These are phyloP conservation scores for Salix exigua DNA, from an alignment of 345 rosid genomes.

Conservation along the genomic window DNA sequence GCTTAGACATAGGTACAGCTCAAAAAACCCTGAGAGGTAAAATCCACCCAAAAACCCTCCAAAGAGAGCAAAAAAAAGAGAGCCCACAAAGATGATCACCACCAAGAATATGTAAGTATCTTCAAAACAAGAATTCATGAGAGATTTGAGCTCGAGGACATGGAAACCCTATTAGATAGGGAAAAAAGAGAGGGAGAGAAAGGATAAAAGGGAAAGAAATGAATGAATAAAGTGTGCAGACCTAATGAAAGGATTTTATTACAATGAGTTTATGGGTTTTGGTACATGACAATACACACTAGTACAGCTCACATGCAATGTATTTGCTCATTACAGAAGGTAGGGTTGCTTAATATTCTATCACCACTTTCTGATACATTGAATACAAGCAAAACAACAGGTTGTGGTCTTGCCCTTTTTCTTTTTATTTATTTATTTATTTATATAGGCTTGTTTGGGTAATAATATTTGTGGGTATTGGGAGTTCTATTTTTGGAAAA, in stretches of 20 bases:
- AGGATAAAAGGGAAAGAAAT: neutral
- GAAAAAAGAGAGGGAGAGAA: slow-evolving; percentile 45
- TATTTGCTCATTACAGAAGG: slow-evolving; percentile 32
- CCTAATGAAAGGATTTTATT: slow-evolving; percentile 11
- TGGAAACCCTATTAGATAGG: slow-evolving; percentile 79
- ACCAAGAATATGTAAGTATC: slow-evolving; percentile 9
- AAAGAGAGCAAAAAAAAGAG: slow-evolving; percentile 75
- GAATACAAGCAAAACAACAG: slow-evolving; percentile 30
- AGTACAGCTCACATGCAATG: slow-evolving; percentile 57
- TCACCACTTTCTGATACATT: slow-evolving; percentile 1
- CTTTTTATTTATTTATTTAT: neutral
- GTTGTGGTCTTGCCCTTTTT: neutral
- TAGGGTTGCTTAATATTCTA: slow-evolving; percentile 37
- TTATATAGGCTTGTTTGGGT: neutral
- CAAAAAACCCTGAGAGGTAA: slow-evolving; percentile 42
- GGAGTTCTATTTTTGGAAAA: too few relatives aligned
- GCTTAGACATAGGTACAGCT: slow-evolving; percentile 68
- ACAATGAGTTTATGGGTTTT: neutral
- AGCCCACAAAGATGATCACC: slow-evolving; percentile 23
- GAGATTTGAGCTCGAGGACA: slow-evolving; percentile 27
- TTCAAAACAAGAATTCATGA: slow-evolving; percentile 47
- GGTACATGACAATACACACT: slow-evolving; percentile 33
- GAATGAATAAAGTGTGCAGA: neutral
- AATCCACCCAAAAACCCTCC: slow-evolving; percentile 58
- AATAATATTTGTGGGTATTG: neutral